Base-by-base conservation (phyloP, 495 filamentous ascomycete genomes). In the Letharia lupina region DNA sequence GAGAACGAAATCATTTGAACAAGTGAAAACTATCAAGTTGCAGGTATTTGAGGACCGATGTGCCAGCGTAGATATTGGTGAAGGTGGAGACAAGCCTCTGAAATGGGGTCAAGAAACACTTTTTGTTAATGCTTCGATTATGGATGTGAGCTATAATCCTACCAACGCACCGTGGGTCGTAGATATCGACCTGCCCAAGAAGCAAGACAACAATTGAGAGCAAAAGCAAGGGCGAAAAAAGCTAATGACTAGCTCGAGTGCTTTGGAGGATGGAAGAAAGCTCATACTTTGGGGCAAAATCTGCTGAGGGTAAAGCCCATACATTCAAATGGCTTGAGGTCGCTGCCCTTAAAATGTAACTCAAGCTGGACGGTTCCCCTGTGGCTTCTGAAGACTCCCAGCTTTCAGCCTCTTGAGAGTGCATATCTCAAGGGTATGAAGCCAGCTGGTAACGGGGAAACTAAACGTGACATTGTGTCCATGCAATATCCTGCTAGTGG, bases 51-150 rank as follows among this genome's bases (percentile, higher is more conserved):
- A 75, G 58, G 65, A 81, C 58, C 67, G 76, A 69, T 72, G 77
- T 69, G 78, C 77, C 31, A 74, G 70, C 78, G 68, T 79, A 59
- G 75, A 84, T 76, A 68, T 84, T 64, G 67, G 67, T 72, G 54
- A 67, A 52, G 69, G 40, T 39, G 72, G 70, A 48, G 60, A 50
- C 5, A 70, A 50, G 56, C 75, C 77, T 18, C 66, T 88, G 64
- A 64, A 70, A 56, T 72, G 73, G 58, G 84, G 85, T 0, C 67
- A 79, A 65, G 80, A 89, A 68, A 91, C 89, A 10, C 65, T 92
- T 6, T 87, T 91, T 73, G 82, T 91, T 9, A 92, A 92, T 78
- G 89, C 88, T 4, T 82, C 83, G 65, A 82, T 90, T 39, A 79
- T 83, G 70, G 79, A 76, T 35, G 69, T 82, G 20, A 58, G 63